Evolutionary conservation across 2,329 filamentous ascomycete species (phyloP), one percentile per base, ranked within the genome.

Genomic region (Incumbomyces lentus): DNA sequence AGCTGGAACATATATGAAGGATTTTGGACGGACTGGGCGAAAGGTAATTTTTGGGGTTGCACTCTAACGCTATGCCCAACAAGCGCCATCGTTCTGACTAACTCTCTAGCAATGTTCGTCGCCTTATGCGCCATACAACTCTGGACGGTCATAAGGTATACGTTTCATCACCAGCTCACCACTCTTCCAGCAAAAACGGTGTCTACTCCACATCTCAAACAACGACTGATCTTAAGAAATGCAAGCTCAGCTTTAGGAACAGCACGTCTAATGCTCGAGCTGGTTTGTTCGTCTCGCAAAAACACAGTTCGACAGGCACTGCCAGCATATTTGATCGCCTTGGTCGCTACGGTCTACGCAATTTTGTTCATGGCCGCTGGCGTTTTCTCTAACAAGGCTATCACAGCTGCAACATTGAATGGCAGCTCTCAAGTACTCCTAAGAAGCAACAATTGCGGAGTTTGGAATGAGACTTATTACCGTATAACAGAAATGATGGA

Each of bases 221-320:
- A 54, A 29, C 53, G 55, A 40, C 14, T 47, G 40, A 51, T 56
- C n/a, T 40, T 56, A 22, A 44, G 54, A 37, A 53, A 54, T 37
- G 41, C 52, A 35, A 32, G 41, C 19, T 29, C 37, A 8, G 42
- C 35, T 40, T n/a, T 50, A 14, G 44, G 34, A 32, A 49, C 52
- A 12, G 50, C 48, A 14, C 36, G 41, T 14, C 37, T 43, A 7
- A 48, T 53, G 46, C 40, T 51, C 29, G 41, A 40, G 32, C 18
- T 51, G 17, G 51, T 47, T 12, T 53, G 49, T 44, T 46, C 16
- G 26, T 34, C 40, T 30, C 43, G 49, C 22, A 40, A 35, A 13
- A 53, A 44, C 31, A 44, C 43, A 1, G 41, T 44, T n/a, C 44
- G 40, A n/a, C 49, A 43, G 17, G 47, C 49, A 18, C 6, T 46